Base-by-base conservation (phyloP, 345 rosid species). In the Rhizophora apiculata region DNA sequence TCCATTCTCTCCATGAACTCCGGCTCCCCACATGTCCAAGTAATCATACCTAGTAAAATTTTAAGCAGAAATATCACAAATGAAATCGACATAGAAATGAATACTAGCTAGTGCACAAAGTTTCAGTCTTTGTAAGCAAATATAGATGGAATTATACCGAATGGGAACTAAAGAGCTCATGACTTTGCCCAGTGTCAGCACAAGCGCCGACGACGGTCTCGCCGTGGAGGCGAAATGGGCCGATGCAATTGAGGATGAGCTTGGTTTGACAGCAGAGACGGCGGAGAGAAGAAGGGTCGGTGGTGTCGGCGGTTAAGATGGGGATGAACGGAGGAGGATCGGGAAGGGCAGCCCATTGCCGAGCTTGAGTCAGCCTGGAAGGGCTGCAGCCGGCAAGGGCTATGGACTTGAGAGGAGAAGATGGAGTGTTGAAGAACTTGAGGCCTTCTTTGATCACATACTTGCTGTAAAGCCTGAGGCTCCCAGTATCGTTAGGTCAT, bases 11-110 rank as follows among this genome's bases (percentile, higher is more conserved):
- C 97, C 92, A 91, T 91, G 67, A 91, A 93, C 84, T 91, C 97
- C 21, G 97, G 94, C 76, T 93, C 96, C 63, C 98, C 98, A 80
- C 68, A 87, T 93, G 80, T 93, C 97, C 91, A 93, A 77, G 81
- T 93, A 93, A 82, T 93, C 96, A 73, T 92, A 85, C 72, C 94
- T 83, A 76, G 32, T 19, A 48, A 11, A 48, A 20, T 8, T 24
- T 68, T 13, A 30, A 43, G n/a, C 29, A 63, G 27, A 13, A 36
- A 11, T 22, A 11, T 43, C 48, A 43, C 48, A 43, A 43, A 13
- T 30, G 22, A 36, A 26, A n/a, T 53, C 6, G 54, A 61, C 8
- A 65, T 3, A 49, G 53, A 68, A 34, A 22, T 3, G 43, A 18
- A 21, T 3, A 13, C 22, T 11, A 43, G 3, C 18, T 13, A 9